Evolutionary conservation across 1,139 yeast species (phyloP).

Genomic region (Blastobotrys elegans): DNA sequence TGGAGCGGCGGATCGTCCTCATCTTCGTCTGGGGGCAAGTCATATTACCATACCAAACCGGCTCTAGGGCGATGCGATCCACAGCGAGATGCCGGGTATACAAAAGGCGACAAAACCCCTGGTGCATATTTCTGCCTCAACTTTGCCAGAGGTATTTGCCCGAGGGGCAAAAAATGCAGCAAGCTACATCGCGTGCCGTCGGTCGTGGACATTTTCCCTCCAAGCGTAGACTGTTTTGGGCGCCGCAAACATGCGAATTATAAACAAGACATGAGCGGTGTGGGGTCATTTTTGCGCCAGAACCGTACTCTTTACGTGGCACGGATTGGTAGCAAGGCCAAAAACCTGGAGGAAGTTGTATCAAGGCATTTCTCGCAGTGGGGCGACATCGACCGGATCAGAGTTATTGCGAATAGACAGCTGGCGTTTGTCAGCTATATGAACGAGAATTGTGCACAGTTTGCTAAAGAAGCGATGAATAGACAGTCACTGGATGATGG

Average conservation of each 20-base stretch:
- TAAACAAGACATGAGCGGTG: slow-evolving; percentile 92
- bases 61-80: slow-evolving; percentile 50
- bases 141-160: slow-evolving; percentile 87
- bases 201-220: slow-evolving; percentile 44
- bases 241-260: slow-evolving; percentile 79
- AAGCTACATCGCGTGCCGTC: slow-evolving; percentile 75
- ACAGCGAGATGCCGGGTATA: slow-evolving; percentile 64
- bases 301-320: slow-evolving; percentile 80
- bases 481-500: slow-evolving; percentile 60
- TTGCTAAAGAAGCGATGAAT: slow-evolving; percentile 91
- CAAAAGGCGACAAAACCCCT: slow-evolving; percentile 54
- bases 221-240: slow-evolving; percentile 87
- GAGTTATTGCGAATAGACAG: slow-evolving; percentile 56
- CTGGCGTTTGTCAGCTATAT: slow-evolving; percentile 77
- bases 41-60: slow-evolving; percentile 23
- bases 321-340: slow-evolving; percentile 44
- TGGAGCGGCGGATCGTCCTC: slow-evolving; percentile 58
- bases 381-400: slow-evolving; percentile 67
- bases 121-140: slow-evolving; percentile 63
- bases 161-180: slow-evolving; percentile 67
- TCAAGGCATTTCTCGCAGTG: slow-evolving; percentile 60
- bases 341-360: slow-evolving; percentile 41
- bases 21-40: slow-evolving; percentile 8
- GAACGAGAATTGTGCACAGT: slow-evolving; percentile 73
- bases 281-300: slow-evolving; percentile 69